Percentiles rank a stretch among this genome's conserved stretches.
Conservation (phyloP, 2,329 filamentous ascomycete species). For the Phyllosticta citribraziliensis region DNA sequence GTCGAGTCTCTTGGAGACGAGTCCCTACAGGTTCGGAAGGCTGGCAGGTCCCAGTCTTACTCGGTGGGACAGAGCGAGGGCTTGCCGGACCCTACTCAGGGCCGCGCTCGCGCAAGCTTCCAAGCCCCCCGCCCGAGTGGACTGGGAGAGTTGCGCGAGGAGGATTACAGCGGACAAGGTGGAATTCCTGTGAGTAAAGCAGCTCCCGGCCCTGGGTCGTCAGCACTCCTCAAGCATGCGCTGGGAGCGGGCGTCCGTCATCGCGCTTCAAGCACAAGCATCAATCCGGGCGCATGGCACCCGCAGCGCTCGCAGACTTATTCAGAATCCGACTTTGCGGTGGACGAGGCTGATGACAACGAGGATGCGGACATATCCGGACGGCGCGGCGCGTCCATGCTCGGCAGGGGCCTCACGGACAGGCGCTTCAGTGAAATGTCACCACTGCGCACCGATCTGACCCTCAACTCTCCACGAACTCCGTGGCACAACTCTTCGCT, state of each 20-base stretch:
- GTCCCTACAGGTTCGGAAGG: conserved; percentile 43
- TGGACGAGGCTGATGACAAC: conserved; percentile 60
- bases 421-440: conserved; percentile 20
- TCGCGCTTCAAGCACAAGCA: conserved; percentile 8
- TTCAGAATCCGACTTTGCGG: conserved; percentile 54
- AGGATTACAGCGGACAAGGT: conserved; percentile 16
- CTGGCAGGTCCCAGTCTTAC: conserved; percentile 91
- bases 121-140: conserved; percentile 64
- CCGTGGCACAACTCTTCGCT: conserved; percentile 54
- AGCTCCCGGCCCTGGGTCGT: background rate
- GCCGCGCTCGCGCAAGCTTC: conserved; percentile 34
- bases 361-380: conserved; percentile 5
- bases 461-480: conserved; percentile 34
- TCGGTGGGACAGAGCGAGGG: conserved; percentile 81
- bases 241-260: conserved; percentile 1
- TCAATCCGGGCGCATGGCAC: conserved; percentile 13
- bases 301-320: conserved; percentile 19
- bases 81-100: background rate
- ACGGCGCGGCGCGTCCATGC: background rate
- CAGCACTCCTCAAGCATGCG: conserved; percentile 9
- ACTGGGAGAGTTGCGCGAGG: conserved; percentile 49
- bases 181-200: conserved; percentile 5
- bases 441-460: conserved; percentile 25
- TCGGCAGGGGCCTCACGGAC: conserved; percentile 2
- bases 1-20: conserved; percentile 3